phyloP scores from a whole-genome alignment of 176 grass and related monocot genomes.

The Poa pratensis region DNA sequence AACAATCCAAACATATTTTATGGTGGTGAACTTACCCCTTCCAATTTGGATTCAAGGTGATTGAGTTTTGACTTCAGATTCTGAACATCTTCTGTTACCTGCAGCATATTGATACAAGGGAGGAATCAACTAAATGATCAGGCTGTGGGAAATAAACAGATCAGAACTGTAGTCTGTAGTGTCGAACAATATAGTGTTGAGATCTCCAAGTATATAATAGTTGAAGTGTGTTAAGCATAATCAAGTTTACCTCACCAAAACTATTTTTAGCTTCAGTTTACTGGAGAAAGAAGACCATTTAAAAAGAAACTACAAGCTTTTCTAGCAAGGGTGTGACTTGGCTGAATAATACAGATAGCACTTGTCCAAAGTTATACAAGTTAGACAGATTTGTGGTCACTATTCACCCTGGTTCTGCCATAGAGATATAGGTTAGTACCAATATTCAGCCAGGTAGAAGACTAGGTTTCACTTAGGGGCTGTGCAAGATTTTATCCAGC shows the following conservation, averaged over 20 bases:
- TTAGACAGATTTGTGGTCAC: slow-evolving; percentile 28
- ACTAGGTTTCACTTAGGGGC: not conserved
- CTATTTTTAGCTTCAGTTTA: slow-evolving; percentile 13
- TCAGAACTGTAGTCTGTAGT: slow-evolving; percentile 2
- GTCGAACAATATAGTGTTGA: not conserved
- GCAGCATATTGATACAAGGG: slow-evolving; percentile 46
- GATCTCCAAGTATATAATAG: slow-evolving; percentile 17
- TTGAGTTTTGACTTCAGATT: slow-evolving; percentile 88
- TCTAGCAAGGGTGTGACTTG: slow-evolving; percentile 12
- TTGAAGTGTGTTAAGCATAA: not conserved
- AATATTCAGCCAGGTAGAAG: not conserved
- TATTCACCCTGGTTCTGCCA: not conserved
- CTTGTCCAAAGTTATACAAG: not conserved
- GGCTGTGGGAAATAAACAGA: not conserved
- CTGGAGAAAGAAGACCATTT: not conserved
- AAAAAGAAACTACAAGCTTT: not conserved
- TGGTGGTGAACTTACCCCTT: slow-evolving; percentile 62
- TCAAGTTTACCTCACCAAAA: not conserved
- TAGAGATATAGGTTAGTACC: not conserved
- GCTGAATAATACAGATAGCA: slow-evolving; percentile 5
- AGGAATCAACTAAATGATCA: slow-evolving; percentile 23
- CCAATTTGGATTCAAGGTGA: slow-evolving; percentile 82
- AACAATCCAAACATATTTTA: slow-evolving; percentile 31
- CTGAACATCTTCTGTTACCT: slow-evolving; percentile 90
- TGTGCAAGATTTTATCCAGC: not conserved